These are phyloP conservation scores for Escallonia herrerae DNA, from an alignment of 129 eudicot species.

Conservation along the genomic window DNA sequence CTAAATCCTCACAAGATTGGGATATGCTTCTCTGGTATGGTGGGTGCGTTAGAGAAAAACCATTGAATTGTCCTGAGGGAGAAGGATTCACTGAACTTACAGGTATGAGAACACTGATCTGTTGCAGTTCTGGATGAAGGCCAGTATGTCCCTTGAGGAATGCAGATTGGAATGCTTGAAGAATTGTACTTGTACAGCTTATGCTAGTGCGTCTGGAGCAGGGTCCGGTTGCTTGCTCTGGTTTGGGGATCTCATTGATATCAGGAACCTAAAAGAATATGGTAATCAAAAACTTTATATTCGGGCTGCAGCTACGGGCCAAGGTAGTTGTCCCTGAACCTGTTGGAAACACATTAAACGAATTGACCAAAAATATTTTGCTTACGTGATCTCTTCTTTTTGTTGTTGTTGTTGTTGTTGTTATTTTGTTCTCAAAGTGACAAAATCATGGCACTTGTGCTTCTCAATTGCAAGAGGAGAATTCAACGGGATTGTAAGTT, in stretches of 20 bases:
- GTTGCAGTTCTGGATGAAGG: background rate
- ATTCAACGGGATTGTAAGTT: background rate
- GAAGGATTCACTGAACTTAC: constrained; percentile 5
- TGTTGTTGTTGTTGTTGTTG: too few relatives aligned
- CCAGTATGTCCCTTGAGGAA: background rate
- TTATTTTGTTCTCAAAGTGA: background rate
- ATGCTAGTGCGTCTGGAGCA: background rate
- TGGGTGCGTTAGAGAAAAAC: constrained; percentile 1
- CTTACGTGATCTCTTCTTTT: background rate
- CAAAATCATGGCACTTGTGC: background rate
- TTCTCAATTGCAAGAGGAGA: background rate
- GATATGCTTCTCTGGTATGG: background rate
- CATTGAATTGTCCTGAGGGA: background rate
- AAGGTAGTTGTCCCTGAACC: background rate
- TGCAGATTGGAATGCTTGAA: constrained; percentile 15
- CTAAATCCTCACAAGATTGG: constrained; percentile 5
- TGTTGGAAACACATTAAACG: background rate
- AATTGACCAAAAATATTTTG: background rate
- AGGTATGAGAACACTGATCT: constrained; percentile 6
- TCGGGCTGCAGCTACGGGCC: constrained; percentile 6
- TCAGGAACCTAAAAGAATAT: background rate
- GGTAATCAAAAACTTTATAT: constrained; percentile 3
- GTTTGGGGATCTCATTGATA: constrained; percentile 16
- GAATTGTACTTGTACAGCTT: constrained; percentile 16
- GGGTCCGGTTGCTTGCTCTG: constrained; percentile 19